Base-by-base conservation (phyloP, 2,329 filamentous ascomycete species). In the Westerdykella sp. region DNA sequence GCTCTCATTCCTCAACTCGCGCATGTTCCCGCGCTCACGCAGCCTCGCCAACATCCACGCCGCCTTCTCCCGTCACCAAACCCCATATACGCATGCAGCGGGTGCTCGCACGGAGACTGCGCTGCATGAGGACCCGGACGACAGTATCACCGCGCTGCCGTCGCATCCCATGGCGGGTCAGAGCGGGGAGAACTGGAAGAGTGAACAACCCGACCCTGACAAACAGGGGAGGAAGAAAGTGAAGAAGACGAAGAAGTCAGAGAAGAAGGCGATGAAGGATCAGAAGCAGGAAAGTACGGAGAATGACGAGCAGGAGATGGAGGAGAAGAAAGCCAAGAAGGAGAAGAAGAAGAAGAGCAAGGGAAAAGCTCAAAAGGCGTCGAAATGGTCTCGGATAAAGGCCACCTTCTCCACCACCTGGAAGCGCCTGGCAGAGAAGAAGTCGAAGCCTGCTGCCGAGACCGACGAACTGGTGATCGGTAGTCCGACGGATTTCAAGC, bases 71-170 rank as follows among this genome's bases (percentile, higher is more conserved):
- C 11, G 28, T 11, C 23, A 34, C 38, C 4, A 13, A 34, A 2
- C 28, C 34, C 18, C 12, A 18, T 37, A 11, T 48, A 42, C 32
- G 28, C 43, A 28, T 12, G 25, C 7, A 28, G 16, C 37, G 18
- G 9, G 34, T 25, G 13, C 41, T 28, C 32, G 14, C 37, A 11
- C 32, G 14, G 22, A 22, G 35, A 18, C 36, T 7, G 18, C 21
- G 15, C 30, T 52, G 4, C 31, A 37, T 21, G 41, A 47, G 12
- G 21, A 40, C 10, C 41, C 18, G 5, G 47, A 48, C 28, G 44
- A 48, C 16, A 38, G n/a, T 14, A 39, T 53, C 40, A 53, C 50
- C 37, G 50, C 50, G 13, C 48, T 53, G 11, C 49, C 47, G 16
- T 15, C 41, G 7, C 6, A 32, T 18, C 30, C 31, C 34, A n/a